phyloP scores from a whole-genome alignment of 2,329 filamentous ascomycete species.

The Trichoderma aggressivum region DNA sequence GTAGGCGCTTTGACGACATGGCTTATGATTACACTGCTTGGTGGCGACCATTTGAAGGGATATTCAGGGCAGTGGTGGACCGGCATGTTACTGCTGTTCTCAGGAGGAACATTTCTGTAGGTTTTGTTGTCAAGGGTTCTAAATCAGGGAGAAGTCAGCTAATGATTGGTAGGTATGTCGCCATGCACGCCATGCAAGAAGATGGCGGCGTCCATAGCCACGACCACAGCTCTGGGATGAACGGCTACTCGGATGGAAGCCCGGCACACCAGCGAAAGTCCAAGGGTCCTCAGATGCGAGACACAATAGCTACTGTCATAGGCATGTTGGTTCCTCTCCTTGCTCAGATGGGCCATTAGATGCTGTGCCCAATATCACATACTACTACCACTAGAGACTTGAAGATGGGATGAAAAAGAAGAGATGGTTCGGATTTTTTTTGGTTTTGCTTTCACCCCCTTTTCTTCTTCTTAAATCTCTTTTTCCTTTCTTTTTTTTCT shows the following conservation, averaged over 20 bases:
- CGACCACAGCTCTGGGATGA: constrained; percentile 46
- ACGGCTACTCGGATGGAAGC: constrained; percentile 53
- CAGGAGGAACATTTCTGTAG: constrained; percentile 91
- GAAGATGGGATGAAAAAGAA: background rate
- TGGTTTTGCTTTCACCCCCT: too few species aligned
- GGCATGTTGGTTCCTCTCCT: constrained; percentile 77
- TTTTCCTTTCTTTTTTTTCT: background rate
- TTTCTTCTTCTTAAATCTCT: background rate
- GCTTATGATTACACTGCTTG: constrained; percentile 70
- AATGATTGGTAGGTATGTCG: constrained; percentile 68
- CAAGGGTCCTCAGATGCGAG: constrained; percentile 59
- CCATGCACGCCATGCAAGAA: constrained; percentile 98
- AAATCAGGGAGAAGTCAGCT: background rate
- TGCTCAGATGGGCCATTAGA: constrained; percentile 72
- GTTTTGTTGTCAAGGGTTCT: constrained; percentile 31
- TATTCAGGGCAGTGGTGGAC: constrained; percentile 78
- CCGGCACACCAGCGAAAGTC: constrained; percentile 47
- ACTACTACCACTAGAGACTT: background rate
- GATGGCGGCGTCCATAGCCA: constrained; percentile 51
- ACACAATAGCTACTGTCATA: constrained; percentile 66
- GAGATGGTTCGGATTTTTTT: background rate
- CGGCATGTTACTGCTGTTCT: constrained; percentile 90
- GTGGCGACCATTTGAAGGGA: constrained; percentile 56
- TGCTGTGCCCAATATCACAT: background rate
- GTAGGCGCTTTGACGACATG: constrained; percentile 82